These are phyloP conservation scores for Cinnamomum micranthum DNA, from an alignment of 164 flowering plant species.

Conservation along the genomic window DNA sequence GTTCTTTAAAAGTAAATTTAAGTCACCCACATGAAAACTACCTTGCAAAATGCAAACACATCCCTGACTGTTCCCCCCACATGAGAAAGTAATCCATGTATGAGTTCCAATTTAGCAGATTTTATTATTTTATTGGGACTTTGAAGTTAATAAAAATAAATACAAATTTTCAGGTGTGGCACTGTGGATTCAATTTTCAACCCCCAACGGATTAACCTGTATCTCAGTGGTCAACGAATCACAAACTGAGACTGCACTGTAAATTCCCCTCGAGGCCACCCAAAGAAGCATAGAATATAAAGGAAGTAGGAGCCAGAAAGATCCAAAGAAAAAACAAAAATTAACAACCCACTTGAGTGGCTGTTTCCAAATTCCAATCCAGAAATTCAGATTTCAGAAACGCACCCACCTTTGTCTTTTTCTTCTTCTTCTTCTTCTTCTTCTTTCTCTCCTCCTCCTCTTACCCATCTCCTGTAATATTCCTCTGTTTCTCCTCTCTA, in stretches of 20 bases:
- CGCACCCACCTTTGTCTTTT: neutral
- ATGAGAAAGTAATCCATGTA: too few species aligned
- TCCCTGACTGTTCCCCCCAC: too few species aligned
- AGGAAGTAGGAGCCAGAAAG: neutral
- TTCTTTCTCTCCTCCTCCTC: neutral
- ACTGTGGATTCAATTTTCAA: too few species aligned
- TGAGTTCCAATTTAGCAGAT: too few species aligned
- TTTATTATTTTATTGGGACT: too few species aligned
- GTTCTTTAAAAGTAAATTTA: too few species aligned
- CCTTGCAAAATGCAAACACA: too few species aligned
- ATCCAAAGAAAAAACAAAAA: neutral
- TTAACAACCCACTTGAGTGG: neutral
- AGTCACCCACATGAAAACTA: too few species aligned
- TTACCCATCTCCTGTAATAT: neutral
- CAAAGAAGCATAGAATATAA: neutral
- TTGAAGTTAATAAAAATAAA: too few species aligned
- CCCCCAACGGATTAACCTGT: too few species aligned
- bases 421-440: neutral
- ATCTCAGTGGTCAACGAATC: neutral
- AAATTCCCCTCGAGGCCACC: neutral
- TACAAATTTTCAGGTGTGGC: too few species aligned
- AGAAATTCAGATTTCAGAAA: conserved; percentile 3
- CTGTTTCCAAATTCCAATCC: neutral
- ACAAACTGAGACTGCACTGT: too few species aligned
- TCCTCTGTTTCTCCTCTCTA: neutral